Base-by-base conservation (phyloP, 176 grass and related monocot genomes). In the Triticum urartu region DNA sequence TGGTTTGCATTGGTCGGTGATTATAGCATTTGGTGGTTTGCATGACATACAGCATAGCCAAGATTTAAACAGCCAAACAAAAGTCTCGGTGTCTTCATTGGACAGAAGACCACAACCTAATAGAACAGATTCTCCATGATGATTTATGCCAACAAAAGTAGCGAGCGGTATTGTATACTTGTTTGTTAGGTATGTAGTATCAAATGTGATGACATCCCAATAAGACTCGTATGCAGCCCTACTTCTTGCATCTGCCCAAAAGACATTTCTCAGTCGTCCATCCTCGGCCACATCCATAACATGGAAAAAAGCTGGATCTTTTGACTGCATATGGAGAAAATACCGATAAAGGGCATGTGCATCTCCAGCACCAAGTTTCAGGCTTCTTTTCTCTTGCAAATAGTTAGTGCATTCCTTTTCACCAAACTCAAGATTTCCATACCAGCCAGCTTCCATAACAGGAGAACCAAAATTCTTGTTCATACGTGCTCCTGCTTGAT, bases 381-480 rank as follows among this genome's bases (percentile, higher is more conserved):
- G 9, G 10, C 24, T 26, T 64, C 61, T 64, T 64, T 22, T 64
- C 3, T 66, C 64, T 13, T 32, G 64, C 26, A 33, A 66, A 66
- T 14, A 66, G 64, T 17, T 66, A 5, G 24, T 66, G 64, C 28
- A 66, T 14, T 66, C 64, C 64, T 66, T 66, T 66, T 66, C 64
- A 66, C 64, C 64, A 33, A 7, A 66, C 12, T 66, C 26, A 66
- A 8, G 64, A 6, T 66, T 66, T 15, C 14, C 28, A 30, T 30
- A 30, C 28, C 28, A 30, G 28, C 28, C 64, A 66, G 26, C 64
- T 66, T 66, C 26, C 24, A 67, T 32, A 32, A 32, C 79, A 33
- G 65, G 62, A 48, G 79, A 81, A 67, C 24, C 17, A 67, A 33
- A 67, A 17, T n/a, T 81, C 24, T 67, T 81, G 39, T 67, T 67